Evolutionary conservation across 768 basidiomycete species (phyloP).

Genomic region (Tricholoma furcatifolium): DNA sequence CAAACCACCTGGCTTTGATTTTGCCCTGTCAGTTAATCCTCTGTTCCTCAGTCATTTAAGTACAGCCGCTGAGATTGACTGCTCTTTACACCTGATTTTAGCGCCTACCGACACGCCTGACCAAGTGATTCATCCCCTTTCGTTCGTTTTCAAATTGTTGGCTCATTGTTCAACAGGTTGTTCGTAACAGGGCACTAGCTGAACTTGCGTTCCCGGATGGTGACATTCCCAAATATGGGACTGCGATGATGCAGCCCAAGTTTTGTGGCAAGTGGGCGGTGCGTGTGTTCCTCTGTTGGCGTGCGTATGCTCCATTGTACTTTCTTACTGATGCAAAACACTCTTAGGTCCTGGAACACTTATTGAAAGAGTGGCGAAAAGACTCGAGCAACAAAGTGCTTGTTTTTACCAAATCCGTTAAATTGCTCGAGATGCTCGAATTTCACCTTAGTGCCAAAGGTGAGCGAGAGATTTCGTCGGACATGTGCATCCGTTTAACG

Average conservation of each 20-base stretch:
- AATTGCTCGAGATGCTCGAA: conserved; percentile 82
- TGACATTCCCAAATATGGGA: conserved; percentile 55
- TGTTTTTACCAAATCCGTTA: conserved; percentile 92
- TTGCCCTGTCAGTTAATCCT: conserved; percentile 58
- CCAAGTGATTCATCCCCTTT: conserved; percentile 43
- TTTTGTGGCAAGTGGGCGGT: conserved; percentile 89
- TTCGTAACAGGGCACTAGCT: conserved; percentile 59
- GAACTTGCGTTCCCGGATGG: conserved; percentile 62
- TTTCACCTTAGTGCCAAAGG: conserved; percentile 64
- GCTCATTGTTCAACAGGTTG: conserved; percentile 7
- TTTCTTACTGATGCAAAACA: background rate
- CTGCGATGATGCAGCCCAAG: conserved; percentile 59
- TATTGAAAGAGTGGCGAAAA: conserved; percentile 67
- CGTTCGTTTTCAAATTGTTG: background rate
- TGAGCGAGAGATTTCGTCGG: conserved; percentile 22
- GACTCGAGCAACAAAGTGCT: conserved; percentile 80
- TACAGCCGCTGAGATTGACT: conserved; percentile 1
- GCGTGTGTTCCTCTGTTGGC: conserved; percentile 22
- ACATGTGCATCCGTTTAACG: background rate
- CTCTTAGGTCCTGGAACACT: conserved; percentile 59
- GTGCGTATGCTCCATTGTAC: background rate
- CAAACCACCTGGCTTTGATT: conserved; percentile 86
- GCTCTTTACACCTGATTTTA: conserved; percentile 24
- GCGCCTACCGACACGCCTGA: conserved; percentile 68
- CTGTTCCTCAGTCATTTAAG: background rate